phyloP scores from a whole-genome alignment of 768 basidiomycete genomes.

The Mycena vitilis region DNA sequence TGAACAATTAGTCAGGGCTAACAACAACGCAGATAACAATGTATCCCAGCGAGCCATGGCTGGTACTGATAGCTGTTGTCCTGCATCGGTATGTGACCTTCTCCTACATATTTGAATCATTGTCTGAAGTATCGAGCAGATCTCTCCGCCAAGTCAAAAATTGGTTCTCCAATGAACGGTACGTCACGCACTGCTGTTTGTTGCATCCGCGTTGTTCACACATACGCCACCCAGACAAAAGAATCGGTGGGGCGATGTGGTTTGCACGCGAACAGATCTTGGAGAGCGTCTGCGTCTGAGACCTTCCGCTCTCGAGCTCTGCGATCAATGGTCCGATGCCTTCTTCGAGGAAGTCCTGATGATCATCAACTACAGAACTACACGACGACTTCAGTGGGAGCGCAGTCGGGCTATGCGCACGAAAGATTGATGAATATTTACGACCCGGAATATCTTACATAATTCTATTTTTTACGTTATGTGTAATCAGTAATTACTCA shows the following conservation, averaged over 20 bases:
- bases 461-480: neutral
- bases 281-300: conserved; percentile 60
- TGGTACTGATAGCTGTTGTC: conserved; percentile 66
- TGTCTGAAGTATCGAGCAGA: conserved; percentile 9
- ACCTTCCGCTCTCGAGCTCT: conserved; percentile 57
- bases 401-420: conserved; percentile 10
- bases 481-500: neutral
- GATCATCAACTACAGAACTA: conserved; percentile 59
- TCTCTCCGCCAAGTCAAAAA: conserved; percentile 62
- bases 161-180: conserved; percentile 77
- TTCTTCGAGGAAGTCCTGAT: conserved; percentile 73
- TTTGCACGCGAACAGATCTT: conserved; percentile 49
- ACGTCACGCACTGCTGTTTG: conserved; percentile 25
- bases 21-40: conserved; percentile 51
- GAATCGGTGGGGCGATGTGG: conserved; percentile 46
- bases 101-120: neutral
- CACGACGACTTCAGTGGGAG: conserved; percentile 26
- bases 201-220: neutral
- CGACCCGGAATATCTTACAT: neutral
- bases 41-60: conserved; percentile 73
- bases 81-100: conserved; percentile 57
- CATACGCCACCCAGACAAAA: conserved; percentile 40
- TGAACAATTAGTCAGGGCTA: neutral
- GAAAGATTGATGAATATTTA: conserved; percentile 2
- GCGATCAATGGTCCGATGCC: conserved; percentile 69